These are phyloP conservation scores for Massariosphaeria phaeospora DNA, from an alignment of 495 filamentous ascomycete genomes.

Conservation along the genomic window DNA sequence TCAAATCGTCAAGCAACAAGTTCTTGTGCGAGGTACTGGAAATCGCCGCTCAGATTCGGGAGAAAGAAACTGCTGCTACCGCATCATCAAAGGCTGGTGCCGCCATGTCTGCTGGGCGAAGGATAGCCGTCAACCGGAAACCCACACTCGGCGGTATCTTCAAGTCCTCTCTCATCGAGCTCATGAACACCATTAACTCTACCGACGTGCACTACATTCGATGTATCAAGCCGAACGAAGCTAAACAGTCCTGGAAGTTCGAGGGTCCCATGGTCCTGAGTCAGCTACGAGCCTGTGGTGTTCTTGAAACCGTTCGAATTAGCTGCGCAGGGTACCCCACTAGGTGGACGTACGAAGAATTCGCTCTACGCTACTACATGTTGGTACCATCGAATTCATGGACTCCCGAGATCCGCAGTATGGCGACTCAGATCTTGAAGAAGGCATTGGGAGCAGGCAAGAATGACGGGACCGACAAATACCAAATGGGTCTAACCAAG, in stretches of 20 bases:
- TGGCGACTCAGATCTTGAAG: constrained; percentile 86
- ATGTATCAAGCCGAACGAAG: constrained; percentile 99
- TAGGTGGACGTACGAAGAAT: constrained; percentile 98
- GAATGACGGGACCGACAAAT: constrained; percentile 82
- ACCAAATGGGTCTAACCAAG: constrained; percentile 93
- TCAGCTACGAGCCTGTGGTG: constrained; percentile 96
- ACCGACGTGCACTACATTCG: constrained; percentile 99
- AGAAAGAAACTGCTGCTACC: constrained; percentile 76
- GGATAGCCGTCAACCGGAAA: constrained; percentile 88
- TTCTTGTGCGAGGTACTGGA: constrained; percentile 84
- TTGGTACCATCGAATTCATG: constrained; percentile 84
- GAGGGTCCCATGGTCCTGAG: constrained; percentile 98
- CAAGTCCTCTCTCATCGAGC: constrained; percentile 94
- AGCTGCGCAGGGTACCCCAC: constrained; percentile 97
- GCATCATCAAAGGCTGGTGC: constrained; percentile 59
- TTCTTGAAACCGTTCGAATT: constrained; percentile 96
- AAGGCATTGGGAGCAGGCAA: constrained; percentile 77
- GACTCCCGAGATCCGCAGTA: constrained; percentile 88
- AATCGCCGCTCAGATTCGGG: constrained; percentile 76
- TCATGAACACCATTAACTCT: constrained; percentile 95
- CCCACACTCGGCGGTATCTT: constrained; percentile 97
- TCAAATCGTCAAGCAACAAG: constrained; percentile 74
- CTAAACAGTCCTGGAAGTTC: constrained; percentile 95
- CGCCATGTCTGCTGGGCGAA: constrained; percentile 61
- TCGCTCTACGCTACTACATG: constrained; percentile 98